phyloP scores from a whole-genome alignment of 441 rosid species.

The Rhodomyrtus psidioides region DNA sequence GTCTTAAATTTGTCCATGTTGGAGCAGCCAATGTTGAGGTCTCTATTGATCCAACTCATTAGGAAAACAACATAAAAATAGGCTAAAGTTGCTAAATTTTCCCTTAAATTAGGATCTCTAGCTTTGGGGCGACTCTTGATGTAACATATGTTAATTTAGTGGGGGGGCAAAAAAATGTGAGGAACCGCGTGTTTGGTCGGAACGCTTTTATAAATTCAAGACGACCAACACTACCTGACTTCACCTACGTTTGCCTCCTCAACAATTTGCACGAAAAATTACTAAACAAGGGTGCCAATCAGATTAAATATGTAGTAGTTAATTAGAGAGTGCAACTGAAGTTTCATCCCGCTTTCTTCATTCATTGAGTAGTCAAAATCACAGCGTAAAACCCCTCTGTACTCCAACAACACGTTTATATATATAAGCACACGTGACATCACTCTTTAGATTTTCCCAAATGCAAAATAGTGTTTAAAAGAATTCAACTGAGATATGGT shows the following conservation, averaged over 20 bases:
- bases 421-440: neutral
- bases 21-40: constrained; percentile 1
- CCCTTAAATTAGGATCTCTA: neutral
- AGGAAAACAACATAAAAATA: neutral
- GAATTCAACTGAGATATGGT: neutral
- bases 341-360: neutral
- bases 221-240: neutral
- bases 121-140: neutral
- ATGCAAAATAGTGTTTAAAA: neutral
- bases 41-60: too few species aligned
- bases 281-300: neutral
- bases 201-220: constrained; percentile 7
- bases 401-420: neutral
- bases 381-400: constrained; percentile 15
- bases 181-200: constrained; percentile 30
- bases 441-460: neutral
- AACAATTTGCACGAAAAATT: neutral
- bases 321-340: neutral
- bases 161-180: neutral
- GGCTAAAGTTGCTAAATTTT: neutral
- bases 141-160: neutral
- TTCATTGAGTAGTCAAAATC: constrained; percentile 15
- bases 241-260: neutral
- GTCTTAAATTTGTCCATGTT: neutral
- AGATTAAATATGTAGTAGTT: neutral